Evolutionary conservation across 2,329 filamentous ascomycete genomes (phyloP), one percentile per base, ranked within the genome.

Genomic region (Neobulgaria alba): DNA sequence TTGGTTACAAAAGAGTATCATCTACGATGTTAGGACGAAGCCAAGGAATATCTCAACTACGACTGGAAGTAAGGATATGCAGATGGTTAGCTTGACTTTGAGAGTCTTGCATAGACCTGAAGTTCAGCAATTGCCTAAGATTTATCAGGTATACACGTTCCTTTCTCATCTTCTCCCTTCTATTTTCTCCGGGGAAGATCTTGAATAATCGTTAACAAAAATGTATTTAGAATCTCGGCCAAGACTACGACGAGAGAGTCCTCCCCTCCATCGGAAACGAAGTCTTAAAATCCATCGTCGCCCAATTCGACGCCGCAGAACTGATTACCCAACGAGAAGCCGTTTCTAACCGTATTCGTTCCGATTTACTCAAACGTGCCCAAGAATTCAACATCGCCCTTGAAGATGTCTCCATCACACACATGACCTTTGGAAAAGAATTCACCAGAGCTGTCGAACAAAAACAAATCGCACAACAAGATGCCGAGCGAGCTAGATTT

Each of bases 401-500:
- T 39, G 92, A 98, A 68, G 92, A 98, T 61, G 92, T 98, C 46
- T 94, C 87, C 61, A 98, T 98, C 67, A 98, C 92, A 47, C 92
- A 98, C 75, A 98, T 98, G 92, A 98, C 92, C 39, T 98, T 98
- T 63, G 92, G 92, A 56, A 90, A 90, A 66, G 92, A 98, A 68
- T 98, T 98, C 74, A 98, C 92, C 47, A 85, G 86, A 66, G 92
- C 92, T 51, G 92, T 98, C 58, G 92, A 98, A 72, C 92, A 98
- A 78, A 98, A 98, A 80, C 92, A 98, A 74, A 98, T 98, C 64
- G 92, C 92, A 41, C 92, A 98, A 71, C 92, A 98, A 68, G 92
- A 98, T 62, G 92, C 92, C 50, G 92, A 98, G 75, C 79, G 92
- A 52, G 92, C 92, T 36, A 79, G 92, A 53, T 98, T 98, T 72